phyloP scores from a whole-genome alignment of 306 rosid species.

The Urtica urens region DNA sequence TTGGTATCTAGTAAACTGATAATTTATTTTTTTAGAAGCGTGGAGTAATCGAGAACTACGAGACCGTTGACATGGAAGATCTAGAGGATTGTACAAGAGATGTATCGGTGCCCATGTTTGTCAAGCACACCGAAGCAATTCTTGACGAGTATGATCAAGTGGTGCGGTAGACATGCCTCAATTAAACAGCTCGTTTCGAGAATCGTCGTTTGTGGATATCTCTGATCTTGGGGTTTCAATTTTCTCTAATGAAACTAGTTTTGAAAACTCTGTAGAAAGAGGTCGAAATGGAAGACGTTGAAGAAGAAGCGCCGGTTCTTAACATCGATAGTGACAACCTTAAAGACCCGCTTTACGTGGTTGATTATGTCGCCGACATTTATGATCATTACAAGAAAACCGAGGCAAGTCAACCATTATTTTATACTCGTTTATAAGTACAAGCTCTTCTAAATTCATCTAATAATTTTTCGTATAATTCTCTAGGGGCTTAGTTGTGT shows the following conservation, averaged over 20 bases:
- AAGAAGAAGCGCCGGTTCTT: conserved; percentile 2
- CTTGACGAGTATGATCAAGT: neutral
- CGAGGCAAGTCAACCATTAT: neutral
- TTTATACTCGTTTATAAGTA: no score
- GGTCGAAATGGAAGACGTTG: conserved; percentile 14
- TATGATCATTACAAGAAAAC: conserved; percentile 9
- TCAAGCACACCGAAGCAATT: conserved; percentile 9
- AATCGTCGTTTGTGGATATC: no score
- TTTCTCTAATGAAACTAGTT: neutral
- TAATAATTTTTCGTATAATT: neutral
- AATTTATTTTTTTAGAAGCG: neutral
- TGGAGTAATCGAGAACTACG: neutral
- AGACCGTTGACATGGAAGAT: conserved; percentile 2
- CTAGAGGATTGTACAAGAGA: neutral
- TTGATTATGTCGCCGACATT: conserved; percentile 8
- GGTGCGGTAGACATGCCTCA: no score
- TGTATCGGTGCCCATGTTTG: conserved; percentile 4
- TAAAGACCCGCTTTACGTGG: conserved; percentile 8
- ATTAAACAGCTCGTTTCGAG: no score
- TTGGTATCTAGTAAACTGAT: neutral
- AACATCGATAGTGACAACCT: conserved; percentile 1
- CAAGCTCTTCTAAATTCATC: no score
- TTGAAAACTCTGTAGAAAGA: conserved; percentile 1
- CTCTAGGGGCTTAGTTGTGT: conserved; percentile 49
- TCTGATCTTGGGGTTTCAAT: no score